Evolutionary conservation across 352 stramenopile species (phyloP).

Genomic region (Hyaloperonospora brassicae): DNA sequence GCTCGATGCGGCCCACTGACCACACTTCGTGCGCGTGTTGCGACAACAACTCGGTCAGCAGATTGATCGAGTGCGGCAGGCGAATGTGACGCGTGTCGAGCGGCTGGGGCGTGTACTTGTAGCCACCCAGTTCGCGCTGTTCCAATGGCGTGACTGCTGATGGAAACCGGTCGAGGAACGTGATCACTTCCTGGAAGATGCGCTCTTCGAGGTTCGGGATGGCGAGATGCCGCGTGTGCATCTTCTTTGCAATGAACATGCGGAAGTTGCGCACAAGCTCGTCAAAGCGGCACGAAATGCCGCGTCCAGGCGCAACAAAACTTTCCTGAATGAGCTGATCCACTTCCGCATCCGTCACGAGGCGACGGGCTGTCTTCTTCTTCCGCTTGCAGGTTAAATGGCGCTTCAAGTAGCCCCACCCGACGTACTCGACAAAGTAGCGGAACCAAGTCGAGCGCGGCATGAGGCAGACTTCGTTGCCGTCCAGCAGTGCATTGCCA

Average conservation of each 20-base stretch:
- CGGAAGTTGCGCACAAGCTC: slow-evolving; percentile 75
- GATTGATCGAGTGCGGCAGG: slow-evolving; percentile 51
- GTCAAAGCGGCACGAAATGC: slow-evolving; percentile 73
- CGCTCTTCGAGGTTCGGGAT: slow-evolving; percentile 57
- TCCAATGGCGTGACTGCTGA: slow-evolving; percentile 57
- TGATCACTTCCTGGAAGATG: slow-evolving; percentile 66
- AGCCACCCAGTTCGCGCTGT: slow-evolving; percentile 70
- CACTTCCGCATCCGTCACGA: slow-evolving; percentile 62
- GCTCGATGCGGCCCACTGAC: slow-evolving; percentile 57
- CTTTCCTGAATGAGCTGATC: slow-evolving; percentile 55
- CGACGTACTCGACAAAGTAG: slow-evolving; percentile 50
- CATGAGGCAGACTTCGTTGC: slow-evolving; percentile 55
- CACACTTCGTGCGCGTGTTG: slow-evolving; percentile 79
- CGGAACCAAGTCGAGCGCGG: slow-evolving; percentile 42
- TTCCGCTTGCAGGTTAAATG: slow-evolving; percentile 34
- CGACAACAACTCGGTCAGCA: slow-evolving; percentile 56
- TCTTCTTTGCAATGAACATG: slow-evolving; percentile 76
- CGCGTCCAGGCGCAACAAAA: slow-evolving; percentile 48
- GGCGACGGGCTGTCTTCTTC: slow-evolving; percentile 38
- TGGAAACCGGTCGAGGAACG: slow-evolving; percentile 67
- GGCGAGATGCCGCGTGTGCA: slow-evolving; percentile 45
- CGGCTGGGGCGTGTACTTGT: slow-evolving; percentile 69
- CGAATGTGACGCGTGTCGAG: slow-evolving; percentile 56
- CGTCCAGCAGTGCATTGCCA: slow-evolving; percentile 58
- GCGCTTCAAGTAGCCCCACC: slow-evolving; percentile 39